A percentile compares a stretch with the other conserved stretches of the same genome.
Evolutionary conservation across 139 green algal genomes (phyloP).

Genomic region (Micractinium sp.): DNA sequence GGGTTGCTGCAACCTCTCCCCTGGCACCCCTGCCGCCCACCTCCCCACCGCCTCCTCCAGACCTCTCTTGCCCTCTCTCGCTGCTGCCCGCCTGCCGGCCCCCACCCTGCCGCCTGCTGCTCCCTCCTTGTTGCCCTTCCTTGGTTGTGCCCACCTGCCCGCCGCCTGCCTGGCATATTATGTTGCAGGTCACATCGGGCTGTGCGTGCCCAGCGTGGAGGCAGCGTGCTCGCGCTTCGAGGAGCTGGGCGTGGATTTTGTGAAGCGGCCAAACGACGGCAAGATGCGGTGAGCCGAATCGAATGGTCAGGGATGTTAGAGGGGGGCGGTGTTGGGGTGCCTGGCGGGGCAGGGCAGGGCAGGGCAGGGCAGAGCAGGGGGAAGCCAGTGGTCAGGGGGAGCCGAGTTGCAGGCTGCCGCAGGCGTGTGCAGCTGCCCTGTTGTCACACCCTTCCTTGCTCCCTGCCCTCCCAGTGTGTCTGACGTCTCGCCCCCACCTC

Average conservation of each 20-base stretch:
- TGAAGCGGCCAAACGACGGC: constrained; percentile 90
- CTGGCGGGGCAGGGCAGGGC: neutral
- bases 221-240: constrained; percentile 81
- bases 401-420: neutral
- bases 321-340: neutral
- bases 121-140: no score
- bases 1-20: no score
- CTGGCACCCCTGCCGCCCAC: no score
- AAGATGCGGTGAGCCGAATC: constrained; percentile 70
- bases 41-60: no score
- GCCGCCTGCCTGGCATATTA: neutral
- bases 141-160: neutral
- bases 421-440: no score
- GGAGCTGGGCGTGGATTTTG: constrained; percentile 87
- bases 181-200: constrained; percentile 81
- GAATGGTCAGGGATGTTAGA: neutral
- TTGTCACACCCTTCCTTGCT: no score
- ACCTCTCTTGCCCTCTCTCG: no score
- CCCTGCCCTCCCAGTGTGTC: no score
- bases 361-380: neutral
- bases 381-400: neutral
- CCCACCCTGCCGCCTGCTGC: no score
- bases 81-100: no score
- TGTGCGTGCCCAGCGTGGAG: constrained; percentile 86
- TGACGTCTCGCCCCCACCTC: no score